Conservation (phyloP, 805 yeast genomes). For the Candida odintsovae region DNA sequence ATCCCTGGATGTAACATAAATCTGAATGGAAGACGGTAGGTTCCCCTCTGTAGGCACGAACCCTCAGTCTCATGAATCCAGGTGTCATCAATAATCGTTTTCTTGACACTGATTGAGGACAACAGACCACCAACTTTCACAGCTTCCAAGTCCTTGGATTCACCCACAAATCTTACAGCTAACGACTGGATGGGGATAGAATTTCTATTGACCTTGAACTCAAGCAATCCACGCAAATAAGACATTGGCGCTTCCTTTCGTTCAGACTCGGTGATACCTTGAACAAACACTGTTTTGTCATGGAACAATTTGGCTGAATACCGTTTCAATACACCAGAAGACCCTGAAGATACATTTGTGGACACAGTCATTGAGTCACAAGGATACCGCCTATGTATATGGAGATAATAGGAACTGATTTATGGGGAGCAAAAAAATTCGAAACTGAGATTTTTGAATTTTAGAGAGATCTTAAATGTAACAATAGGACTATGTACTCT, state of each 20-base stretch:
- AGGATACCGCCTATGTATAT: neutral
- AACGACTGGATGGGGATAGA: constrained; percentile 8
- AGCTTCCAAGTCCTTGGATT: constrained; percentile 6
- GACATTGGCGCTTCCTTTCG: constrained; percentile 8
- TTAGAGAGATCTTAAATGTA: neutral
- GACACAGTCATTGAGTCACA: neutral
- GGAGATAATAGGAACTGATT: no score
- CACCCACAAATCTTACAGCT: constrained; percentile 13
- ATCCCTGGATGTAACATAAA: constrained; percentile 15
- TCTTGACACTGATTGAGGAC: constrained; percentile 1
- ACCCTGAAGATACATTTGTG: constrained; percentile 1
- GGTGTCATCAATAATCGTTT: constrained; percentile 10
- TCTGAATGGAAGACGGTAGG: constrained; percentile 19
- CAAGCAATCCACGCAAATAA: constrained; percentile 11
- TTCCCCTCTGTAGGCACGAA: constrained; percentile 10
- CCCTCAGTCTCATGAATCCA: constrained; percentile 6
- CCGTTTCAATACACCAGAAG: constrained; percentile 1
- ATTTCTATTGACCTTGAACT: constrained; percentile 7
- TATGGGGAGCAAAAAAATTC: neutral
- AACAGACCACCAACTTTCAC: neutral
- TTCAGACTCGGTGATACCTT: constrained; percentile 16
- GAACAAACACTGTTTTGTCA: constrained; percentile 13
- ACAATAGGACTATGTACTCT: neutral
- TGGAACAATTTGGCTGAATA: constrained; percentile 2
- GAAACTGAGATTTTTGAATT: neutral